Conservation (phyloP, 2,329 filamentous ascomycete species). For the Monosporascus sp. region DNA sequence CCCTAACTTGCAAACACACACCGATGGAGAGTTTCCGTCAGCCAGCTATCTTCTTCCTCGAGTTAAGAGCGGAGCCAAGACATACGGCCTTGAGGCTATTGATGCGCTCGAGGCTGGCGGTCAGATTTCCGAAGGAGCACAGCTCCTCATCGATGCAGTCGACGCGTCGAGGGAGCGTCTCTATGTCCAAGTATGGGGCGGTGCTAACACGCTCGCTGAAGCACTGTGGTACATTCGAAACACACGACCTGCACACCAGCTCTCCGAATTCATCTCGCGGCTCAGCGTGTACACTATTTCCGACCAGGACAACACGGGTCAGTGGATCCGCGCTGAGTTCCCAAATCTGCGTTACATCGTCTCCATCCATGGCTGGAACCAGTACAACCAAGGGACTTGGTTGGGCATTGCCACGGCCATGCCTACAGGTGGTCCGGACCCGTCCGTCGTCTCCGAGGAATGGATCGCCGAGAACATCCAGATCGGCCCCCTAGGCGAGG, state of each 20-base stretch:
- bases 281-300: constrained; percentile 43
- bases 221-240: constrained; percentile 34
- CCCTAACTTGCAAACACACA: constrained; percentile 35
- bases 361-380: constrained; percentile 43
- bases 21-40: constrained; percentile 28
- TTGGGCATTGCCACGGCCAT: not conserved
- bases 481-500: constrained; percentile 37
- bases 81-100: constrained; percentile 32
- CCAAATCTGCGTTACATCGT: constrained; percentile 45
- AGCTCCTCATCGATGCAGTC: constrained; percentile 26
- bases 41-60: constrained; percentile 16
- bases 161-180: constrained; percentile 30
- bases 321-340: constrained; percentile 43
- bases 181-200: constrained; percentile 42
- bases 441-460: constrained; percentile 39
- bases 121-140: constrained; percentile 30
- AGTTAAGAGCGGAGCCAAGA: not conserved
- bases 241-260: constrained; percentile 23
- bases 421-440: constrained; percentile 39
- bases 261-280: constrained; percentile 17
- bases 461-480: constrained; percentile 53
- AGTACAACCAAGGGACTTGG: not conserved
- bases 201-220: constrained; percentile 39
- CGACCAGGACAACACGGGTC: constrained; percentile 45
- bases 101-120: constrained; percentile 1